phyloP scores from a whole-genome alignment of 2,329 filamentous ascomycete species.

The Phyllosticta citriasiana region DNA sequence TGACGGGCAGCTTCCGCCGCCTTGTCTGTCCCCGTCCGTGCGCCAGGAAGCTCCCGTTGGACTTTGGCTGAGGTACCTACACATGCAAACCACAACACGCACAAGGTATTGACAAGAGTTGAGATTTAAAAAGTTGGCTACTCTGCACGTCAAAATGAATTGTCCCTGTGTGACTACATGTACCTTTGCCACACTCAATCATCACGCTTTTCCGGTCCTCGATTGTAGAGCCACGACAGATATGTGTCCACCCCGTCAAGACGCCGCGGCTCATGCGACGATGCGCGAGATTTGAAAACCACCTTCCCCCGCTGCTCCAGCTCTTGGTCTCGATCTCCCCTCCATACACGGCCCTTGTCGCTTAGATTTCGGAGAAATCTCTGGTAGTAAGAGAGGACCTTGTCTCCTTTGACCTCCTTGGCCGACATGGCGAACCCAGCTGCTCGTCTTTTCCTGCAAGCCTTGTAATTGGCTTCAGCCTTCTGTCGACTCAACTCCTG shows the following conservation, averaged over 20 bases:
- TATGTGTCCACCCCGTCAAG: neutral
- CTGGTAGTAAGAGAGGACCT: slow-evolving; percentile 32
- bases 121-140: too few relatives aligned
- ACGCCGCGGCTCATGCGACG: neutral
- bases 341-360: slow-evolving; percentile 48
- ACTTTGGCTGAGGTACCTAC: too few relatives aligned
- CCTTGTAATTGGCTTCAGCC: neutral
- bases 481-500: neutral
- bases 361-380: slow-evolving; percentile 37
- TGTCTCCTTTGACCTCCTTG: slow-evolving; percentile 12
- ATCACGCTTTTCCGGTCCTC: neutral
- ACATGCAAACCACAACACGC: too few relatives aligned
- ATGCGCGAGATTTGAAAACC: neutral
- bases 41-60: too few relatives aligned
- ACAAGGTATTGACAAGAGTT: too few relatives aligned
- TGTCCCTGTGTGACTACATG: neutral
- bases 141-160: too few relatives aligned
- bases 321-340: slow-evolving; percentile 42
- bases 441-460: slow-evolving; percentile 36
- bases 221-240: slow-evolving; percentile 5
- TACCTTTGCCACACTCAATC: neutral
- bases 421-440: slow-evolving; percentile 24
- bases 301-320: neutral
- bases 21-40: too few relatives aligned
- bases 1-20: neutral